Evolutionary conservation across 495 filamentous ascomycete species (phyloP).

Genomic region (Aspergillus saccharolyticus): DNA sequence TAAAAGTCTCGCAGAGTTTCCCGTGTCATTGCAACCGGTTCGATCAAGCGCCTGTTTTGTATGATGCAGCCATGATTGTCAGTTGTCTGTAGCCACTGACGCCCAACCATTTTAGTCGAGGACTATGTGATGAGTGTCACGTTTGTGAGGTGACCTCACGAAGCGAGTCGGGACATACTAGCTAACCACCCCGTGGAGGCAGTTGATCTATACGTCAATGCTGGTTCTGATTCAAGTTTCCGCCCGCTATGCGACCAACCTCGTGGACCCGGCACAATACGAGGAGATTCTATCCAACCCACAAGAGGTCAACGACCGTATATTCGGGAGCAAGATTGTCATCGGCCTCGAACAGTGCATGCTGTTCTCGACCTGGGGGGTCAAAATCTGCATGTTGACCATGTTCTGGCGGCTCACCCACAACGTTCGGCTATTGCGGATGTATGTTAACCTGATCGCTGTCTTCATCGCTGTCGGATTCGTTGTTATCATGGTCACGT

Average conservation of each 20-base stretch:
- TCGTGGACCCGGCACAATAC: constrained; percentile 51
- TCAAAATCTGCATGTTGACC: constrained; percentile 49
- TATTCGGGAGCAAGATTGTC: constrained; percentile 49
- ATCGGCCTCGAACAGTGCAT: constrained; percentile 49
- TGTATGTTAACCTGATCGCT: constrained; percentile 49
- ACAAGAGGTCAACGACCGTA: constrained; percentile 37
- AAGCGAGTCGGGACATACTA: background rate
- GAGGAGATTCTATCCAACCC: constrained; percentile 39
- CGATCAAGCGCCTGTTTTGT: constrained; percentile 33
- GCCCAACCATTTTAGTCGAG: constrained; percentile 32
- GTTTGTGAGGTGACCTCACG: constrained; percentile 33
- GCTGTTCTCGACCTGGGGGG: constrained; percentile 46
- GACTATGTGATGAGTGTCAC: constrained; percentile 56
- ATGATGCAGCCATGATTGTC: constrained; percentile 9
- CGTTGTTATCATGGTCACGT: constrained; percentile 56
- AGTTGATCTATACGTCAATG: constrained; percentile 48
- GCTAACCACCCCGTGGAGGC: background rate
- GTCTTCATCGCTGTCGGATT: constrained; percentile 52
- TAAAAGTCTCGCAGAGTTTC: constrained; percentile 26
- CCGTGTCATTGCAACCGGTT: constrained; percentile 31
- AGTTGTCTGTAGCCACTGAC: constrained; percentile 22
- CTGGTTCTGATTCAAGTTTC: constrained; percentile 55
- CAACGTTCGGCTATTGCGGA: constrained; percentile 28
- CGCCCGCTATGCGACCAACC: constrained; percentile 50
- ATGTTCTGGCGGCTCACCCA: constrained; percentile 44